These are phyloP conservation scores for Ambrosiella xylebori DNA, from an alignment of 2,329 filamentous ascomycete genomes.

Conservation along the genomic window DNA sequence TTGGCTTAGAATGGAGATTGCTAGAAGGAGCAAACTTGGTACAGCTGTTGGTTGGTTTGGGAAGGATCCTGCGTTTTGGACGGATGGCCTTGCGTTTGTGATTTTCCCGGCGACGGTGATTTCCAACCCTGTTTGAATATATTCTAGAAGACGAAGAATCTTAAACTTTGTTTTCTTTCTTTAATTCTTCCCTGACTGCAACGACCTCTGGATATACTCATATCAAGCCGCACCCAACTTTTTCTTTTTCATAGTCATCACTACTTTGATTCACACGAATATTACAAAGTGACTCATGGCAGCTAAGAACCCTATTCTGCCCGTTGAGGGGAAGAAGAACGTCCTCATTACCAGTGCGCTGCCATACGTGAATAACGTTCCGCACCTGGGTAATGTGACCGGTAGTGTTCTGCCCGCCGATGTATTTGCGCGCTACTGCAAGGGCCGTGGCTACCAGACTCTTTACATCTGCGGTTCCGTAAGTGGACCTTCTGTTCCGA, in stretches of 20 bases:
- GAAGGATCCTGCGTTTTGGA: neutral
- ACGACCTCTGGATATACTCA: neutral
- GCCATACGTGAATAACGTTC: conserved; percentile 59
- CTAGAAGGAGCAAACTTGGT: neutral
- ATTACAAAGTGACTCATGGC: conserved; percentile 10
- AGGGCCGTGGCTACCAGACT: conserved; percentile 60
- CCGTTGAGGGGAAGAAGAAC: conserved; percentile 61
- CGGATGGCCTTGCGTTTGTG: neutral
- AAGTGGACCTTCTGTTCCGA: conserved; percentile 6
- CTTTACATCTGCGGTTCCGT: conserved; percentile 64
- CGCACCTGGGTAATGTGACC: conserved; percentile 78
- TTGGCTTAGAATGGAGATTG: too few relatives aligned
- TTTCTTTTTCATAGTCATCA: neutral
- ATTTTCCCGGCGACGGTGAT: neutral
- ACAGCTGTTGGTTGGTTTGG: neutral
- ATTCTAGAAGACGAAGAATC: too few relatives aligned
- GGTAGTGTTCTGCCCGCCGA: conserved; percentile 79
- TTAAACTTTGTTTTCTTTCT: neutral
- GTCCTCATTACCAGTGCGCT: conserved; percentile 83
- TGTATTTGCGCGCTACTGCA: conserved; percentile 68
- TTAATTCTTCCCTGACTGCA: neutral
- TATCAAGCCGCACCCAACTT: neutral
- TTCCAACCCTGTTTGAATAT: too few relatives aligned
- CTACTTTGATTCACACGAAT: neutral
- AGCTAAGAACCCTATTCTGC: conserved; percentile 33